Conservation (phyloP, 305 asterid genomes). For the Fraxinus greggii region DNA sequence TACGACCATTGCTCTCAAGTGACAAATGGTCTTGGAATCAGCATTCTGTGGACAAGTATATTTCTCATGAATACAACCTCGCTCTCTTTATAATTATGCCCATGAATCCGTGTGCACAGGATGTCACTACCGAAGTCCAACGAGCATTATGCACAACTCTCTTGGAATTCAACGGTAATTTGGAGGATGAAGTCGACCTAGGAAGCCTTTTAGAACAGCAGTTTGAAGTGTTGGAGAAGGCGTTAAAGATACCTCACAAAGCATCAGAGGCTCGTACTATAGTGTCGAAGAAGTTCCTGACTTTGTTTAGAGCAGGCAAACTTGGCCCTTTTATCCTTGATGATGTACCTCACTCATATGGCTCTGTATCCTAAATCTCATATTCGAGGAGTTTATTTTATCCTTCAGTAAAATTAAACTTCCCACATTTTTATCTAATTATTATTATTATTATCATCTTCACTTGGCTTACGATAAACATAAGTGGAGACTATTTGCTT, state of each 20-base stretch:
- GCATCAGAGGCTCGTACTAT: constrained; percentile 75
- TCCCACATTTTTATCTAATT: not conserved
- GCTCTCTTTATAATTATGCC: not conserved
- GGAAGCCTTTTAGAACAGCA: constrained; percentile 70
- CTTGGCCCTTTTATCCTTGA: constrained; percentile 88
- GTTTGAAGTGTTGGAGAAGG: constrained; percentile 69
- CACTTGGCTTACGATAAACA: not conserved
- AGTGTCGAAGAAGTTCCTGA: constrained; percentile 71
- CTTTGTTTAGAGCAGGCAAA: constrained; percentile 77
- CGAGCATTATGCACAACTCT: constrained; percentile 53
- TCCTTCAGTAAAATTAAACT: not conserved
- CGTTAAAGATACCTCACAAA: constrained; percentile 69
- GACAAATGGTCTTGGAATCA: not conserved
- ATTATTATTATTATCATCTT: not conserved
- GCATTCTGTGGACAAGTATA: not conserved
- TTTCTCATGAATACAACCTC: not conserved
- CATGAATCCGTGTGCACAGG: constrained; percentile 38
- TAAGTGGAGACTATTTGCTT: not conserved
- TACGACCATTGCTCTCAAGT: not conserved
- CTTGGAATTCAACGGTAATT: constrained; percentile 55
- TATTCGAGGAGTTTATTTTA: not conserved
- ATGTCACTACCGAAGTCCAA: constrained; percentile 62
- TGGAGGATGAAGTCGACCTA: constrained; percentile 74
- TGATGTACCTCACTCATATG: constrained; percentile 54
- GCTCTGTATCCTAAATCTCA: constrained; percentile 23